A percentile compares a stretch with the other conserved stretches of the same genome.
These are phyloP conservation scores for Sarocladium kiliense DNA, from an alignment of 2,329 filamentous ascomycete species.

Conservation along the genomic window DNA sequence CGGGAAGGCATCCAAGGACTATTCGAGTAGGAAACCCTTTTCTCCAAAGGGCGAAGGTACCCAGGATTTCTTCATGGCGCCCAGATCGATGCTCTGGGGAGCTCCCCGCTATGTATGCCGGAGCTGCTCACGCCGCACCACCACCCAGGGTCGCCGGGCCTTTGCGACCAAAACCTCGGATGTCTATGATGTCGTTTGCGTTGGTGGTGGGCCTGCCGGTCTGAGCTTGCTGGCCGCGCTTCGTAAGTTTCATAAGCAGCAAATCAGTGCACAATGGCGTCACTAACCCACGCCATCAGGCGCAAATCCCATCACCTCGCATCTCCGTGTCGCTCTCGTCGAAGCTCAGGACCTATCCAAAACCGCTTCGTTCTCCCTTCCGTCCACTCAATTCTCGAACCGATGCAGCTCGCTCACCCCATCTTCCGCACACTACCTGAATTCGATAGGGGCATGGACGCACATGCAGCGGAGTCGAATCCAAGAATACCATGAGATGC, in stretches of 20 bases:
- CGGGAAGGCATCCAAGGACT: neutral
- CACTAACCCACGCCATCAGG: conserved; percentile 41
- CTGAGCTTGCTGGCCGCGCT: conserved; percentile 75
- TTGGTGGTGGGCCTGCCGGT: conserved; percentile 85
- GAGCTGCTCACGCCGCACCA: conserved; percentile 38
- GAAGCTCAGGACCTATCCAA: conserved; percentile 82
- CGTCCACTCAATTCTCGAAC: conserved; percentile 74
- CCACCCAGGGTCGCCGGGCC: conserved; percentile 29
- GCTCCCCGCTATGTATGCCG: conserved; percentile 37
- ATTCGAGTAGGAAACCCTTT: too few relatives aligned
- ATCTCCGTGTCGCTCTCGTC: conserved; percentile 79
- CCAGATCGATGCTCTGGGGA: conserved; percentile 18
- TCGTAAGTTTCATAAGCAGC: conserved; percentile 40
- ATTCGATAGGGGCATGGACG: conserved; percentile 78
- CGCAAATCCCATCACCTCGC: conserved; percentile 67
- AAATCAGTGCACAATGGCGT: neutral
- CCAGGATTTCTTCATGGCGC: neutral
- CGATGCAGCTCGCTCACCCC: conserved; percentile 94
- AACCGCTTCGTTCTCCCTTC: conserved; percentile 60
- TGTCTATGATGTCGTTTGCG: conserved; percentile 89
- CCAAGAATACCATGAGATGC: conserved; percentile 91
- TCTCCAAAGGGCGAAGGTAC: too few relatives aligned
- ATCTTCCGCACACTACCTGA: conserved; percentile 75
- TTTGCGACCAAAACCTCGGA: conserved; percentile 51
- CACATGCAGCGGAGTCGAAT: conserved; percentile 69